Evolutionary conservation across 345 rosid species (phyloP), one percentile per base, ranked within the genome.

Genomic region (Acer saccharum): DNA sequence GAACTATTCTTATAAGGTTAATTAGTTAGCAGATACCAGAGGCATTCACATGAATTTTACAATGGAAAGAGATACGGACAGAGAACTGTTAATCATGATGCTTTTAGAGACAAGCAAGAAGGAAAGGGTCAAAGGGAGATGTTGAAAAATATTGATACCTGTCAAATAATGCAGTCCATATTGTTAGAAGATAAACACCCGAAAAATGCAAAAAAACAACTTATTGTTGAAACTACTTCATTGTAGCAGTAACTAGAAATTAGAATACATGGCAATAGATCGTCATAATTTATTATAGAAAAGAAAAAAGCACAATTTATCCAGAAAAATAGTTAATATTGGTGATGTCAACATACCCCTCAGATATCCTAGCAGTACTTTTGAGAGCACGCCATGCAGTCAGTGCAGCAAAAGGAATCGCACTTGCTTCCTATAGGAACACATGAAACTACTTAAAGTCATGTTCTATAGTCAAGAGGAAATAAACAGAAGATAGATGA

Each of bases 361-460:
- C 94, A 66, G 84, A 77, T 75, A 93, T 89, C 86, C 99, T 87
- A 68, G 99, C 99, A 75, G 96, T 91, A 76, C 92, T 84, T 84
- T 88, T 92, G 75, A 95, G 83, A 82, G 93, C 99, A 71, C 98
- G 91, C 99, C 99, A 95, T 73, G 99, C 98, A 70, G 99, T 95
- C 80, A 95, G 83, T 3, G 99, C 94, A 65, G 99, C 98, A 85
- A 95, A 95, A 79, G 98, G 98, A 79, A 95, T 91, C 29, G 90
- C 94, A 74, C 97, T 89, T 66, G 98, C 99, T 81, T 95, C 97
- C 99, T 92, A 77, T 76, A 90, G 75, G 76, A 73, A 69, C 58
- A 60, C 61, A 79, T 23, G 67, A 57, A 41, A 54, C 35, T 72
- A 72, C 55, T 55, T 44, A 62, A 57, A 55, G 21, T 73, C 74